phyloP scores from a whole-genome alignment of 306 rosid species.

The Dalbergia cochinchinensis region DNA sequence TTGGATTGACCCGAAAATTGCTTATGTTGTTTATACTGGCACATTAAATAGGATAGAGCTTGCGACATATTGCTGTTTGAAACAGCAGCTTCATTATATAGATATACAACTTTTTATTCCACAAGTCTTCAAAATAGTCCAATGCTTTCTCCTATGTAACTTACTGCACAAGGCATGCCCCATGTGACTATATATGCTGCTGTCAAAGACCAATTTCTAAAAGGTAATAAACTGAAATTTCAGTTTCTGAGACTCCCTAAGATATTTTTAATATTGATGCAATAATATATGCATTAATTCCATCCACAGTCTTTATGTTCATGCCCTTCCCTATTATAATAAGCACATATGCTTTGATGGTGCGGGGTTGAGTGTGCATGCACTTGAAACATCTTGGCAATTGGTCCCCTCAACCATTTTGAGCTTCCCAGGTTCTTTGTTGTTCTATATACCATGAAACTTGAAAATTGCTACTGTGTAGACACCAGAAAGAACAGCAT shows the following conservation, averaged over 20 bases:
- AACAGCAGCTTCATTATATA: conserved; percentile 11
- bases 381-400: conserved; percentile 11
- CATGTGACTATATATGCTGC: not conserved
- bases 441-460: conserved; percentile 39
- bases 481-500: conserved; percentile 6
- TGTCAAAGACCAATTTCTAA: conserved; percentile 5
- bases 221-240: not conserved
- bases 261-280: not conserved
- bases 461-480: conserved; percentile 16
- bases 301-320: conserved; percentile 12
- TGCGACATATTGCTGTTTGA: not conserved
- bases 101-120: conserved; percentile 12
- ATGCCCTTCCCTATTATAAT: not conserved
- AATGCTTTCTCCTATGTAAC: not conserved
- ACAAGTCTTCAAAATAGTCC: not conserved
- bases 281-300: not conserved
- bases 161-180: not conserved
- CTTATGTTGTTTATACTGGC: not conserved
- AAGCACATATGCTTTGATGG: not conserved
- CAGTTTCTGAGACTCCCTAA: conserved; percentile 34
- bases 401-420: not conserved
- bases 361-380: not conserved
- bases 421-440: not conserved
- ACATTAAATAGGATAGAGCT: not conserved
- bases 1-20: not conserved